Percentiles rank a stretch among this genome's conserved stretches.
phyloP scores from a whole-genome alignment of 441 rosid genomes.

The Pelargonium citronellum region DNA sequence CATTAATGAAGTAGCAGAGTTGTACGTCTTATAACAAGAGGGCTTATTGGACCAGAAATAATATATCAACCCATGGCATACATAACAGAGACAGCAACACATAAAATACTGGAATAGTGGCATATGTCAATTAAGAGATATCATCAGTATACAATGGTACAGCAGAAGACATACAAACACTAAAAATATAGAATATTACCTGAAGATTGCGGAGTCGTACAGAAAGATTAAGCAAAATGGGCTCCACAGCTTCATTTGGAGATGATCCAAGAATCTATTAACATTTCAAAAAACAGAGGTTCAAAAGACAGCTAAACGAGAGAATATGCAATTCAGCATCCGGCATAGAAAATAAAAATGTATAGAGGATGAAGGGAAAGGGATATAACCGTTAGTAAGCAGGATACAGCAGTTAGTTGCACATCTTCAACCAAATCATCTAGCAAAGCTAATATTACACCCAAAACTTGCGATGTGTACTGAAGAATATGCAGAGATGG shows the following conservation, averaged over 20 bases:
- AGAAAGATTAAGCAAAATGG: slow-evolving; percentile 77
- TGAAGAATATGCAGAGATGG: slow-evolving; percentile 72
- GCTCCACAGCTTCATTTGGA: slow-evolving; percentile 78
- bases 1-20: slow-evolving; percentile 10
- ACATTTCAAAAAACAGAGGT: slow-evolving; percentile 7
- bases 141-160: neutral
- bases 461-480: slow-evolving; percentile 77
- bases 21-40: slow-evolving; percentile 1
- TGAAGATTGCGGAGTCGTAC: slow-evolving; percentile 89
- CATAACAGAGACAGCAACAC: neutral
- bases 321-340: slow-evolving; percentile 10
- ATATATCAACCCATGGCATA: slow-evolving; percentile 10
- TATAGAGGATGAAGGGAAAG: slow-evolving; percentile 17
- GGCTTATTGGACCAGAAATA: slow-evolving; percentile 9
- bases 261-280: slow-evolving; percentile 76
- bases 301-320: slow-evolving; percentile 15
- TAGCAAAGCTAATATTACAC: slow-evolving; percentile 83
- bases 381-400: slow-evolving; percentile 61
- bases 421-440: slow-evolving; percentile 91
- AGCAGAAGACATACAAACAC: neutral
- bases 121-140: neutral
- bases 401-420: slow-evolving; percentile 91
- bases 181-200: slow-evolving; percentile 30
- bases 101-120: neutral
- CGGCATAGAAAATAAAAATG: neutral